phyloP scores from a whole-genome alignment of 139 green algal species.

The Ulvella scutata region DNA sequence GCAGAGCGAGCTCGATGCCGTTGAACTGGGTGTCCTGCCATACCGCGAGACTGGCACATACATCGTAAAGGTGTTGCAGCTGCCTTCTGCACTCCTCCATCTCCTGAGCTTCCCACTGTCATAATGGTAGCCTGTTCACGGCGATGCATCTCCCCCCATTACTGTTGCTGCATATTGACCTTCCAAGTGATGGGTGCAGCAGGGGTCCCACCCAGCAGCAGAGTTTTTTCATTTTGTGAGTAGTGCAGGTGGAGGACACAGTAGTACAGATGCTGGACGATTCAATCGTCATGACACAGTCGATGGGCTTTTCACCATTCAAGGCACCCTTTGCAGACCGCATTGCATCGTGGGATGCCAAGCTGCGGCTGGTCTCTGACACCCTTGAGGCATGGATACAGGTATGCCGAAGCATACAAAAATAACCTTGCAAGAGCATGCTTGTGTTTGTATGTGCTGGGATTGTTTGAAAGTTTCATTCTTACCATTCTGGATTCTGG shows the following conservation, averaged over 20 bases:
- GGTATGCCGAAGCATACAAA: too few relatives aligned
- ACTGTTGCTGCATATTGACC: too few relatives aligned
- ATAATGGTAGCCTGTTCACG: too few relatives aligned
- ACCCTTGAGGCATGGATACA: background rate
- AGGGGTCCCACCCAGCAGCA: background rate
- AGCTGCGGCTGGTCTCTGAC: constrained; percentile 37
- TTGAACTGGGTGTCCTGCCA: constrained; percentile 45
- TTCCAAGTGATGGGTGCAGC: background rate
- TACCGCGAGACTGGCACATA: constrained; percentile 63
- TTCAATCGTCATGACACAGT: constrained; percentile 67
- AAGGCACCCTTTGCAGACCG: constrained; percentile 71
- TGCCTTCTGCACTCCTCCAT: background rate
- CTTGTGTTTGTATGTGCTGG: too few relatives aligned
- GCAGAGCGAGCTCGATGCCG: constrained; percentile 48
- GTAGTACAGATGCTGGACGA: constrained; percentile 68
- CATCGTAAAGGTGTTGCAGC: constrained; percentile 41
- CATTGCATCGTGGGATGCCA: constrained; percentile 51
- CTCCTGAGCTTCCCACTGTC: too few relatives aligned
- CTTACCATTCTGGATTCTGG: too few relatives aligned
- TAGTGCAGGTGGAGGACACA: constrained; percentile 42
- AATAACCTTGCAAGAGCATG: too few relatives aligned
- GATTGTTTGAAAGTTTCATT: too few relatives aligned
- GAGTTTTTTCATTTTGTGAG: background rate
- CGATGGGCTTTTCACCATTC: constrained; percentile 45
- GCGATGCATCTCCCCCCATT: too few relatives aligned